These are phyloP conservation scores for Colletotrichum chrysophilum DNA, from an alignment of 2,329 filamentous ascomycete species.

Conservation along the genomic window DNA sequence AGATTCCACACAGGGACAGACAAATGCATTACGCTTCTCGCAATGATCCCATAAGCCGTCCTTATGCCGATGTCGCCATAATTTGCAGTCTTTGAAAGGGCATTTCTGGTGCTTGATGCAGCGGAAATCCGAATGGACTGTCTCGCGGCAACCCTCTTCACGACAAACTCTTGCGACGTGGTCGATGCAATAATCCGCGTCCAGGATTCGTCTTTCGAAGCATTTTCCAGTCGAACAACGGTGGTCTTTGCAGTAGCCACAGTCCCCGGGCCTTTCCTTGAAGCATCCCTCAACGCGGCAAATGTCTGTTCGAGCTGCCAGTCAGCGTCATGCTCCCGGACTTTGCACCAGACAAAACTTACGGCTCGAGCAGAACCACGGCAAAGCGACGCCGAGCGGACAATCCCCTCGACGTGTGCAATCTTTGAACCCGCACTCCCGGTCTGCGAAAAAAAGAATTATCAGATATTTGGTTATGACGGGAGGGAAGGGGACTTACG, in stretches of 20 bases:
- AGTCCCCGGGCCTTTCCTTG: constrained; percentile 1
- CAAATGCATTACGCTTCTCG: neutral
- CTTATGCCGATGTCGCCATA: neutral
- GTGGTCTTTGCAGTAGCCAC: constrained; percentile 10
- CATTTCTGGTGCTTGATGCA: constrained; percentile 9
- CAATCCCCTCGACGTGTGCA: constrained; percentile 7
- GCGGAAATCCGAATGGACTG: neutral
- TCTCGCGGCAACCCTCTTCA: constrained; percentile 2
- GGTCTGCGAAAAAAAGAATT: neutral
- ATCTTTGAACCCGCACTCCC: neutral
- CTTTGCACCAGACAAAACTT: neutral
- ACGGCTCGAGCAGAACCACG: constrained; percentile 18
- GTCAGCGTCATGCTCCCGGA: neutral
- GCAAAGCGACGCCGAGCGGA: neutral
- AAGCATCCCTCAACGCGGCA: constrained; percentile 5
- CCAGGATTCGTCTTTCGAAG: neutral
- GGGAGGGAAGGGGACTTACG: neutral
- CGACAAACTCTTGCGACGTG: constrained; percentile 4
- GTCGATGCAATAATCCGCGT: constrained; percentile 2
- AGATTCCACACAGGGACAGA: neutral
- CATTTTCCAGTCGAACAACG: neutral
- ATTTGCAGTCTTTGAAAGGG: constrained; percentile 11
- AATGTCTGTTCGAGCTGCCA: neutral
- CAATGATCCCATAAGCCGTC: constrained; percentile 3
- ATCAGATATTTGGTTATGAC: neutral